Base-by-base conservation (phyloP, 2,329 filamentous ascomycete species). In the Fonsecaea monophora region DNA sequence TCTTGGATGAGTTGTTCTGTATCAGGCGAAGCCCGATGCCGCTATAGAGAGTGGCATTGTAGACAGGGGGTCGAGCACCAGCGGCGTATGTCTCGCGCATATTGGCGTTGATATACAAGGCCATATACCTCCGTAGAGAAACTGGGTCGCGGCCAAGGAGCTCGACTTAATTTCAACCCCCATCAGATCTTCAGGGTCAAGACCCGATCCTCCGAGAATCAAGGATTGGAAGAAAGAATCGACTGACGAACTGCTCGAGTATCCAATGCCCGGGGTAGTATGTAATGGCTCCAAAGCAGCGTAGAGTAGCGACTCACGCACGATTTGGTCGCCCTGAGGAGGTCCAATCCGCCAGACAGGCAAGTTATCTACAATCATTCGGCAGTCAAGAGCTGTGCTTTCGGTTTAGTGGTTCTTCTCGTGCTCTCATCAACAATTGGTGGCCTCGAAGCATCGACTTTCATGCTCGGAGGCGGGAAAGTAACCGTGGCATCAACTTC, bases 81-180 rank as follows among this genome's bases (percentile, higher is more conserved):
- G 35, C 10, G 35, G 35, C 35, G 35, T 37, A 37, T 12, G 35
- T 12, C 10, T 40, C 18, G 18, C 68, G 57, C 68, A 70, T 70
- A 7, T 59, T 69, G 30, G 21, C 35, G 18, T 37, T 55, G n/a
- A 70, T 67, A 4, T 45, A 40, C 54, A 67, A 64, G 0, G 68
- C 68, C 68, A 69, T 67, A 48, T 70, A 70, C 8, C 53, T 32
- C 3, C 66, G 60, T 70, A 70, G 32, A 70, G 35, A 34, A 25
- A 15, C 6, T 60, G 62, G 8, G 62, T 59, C 25, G 53, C 62
- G 7, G 59, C 40, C 2, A 58, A 10, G 37, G 50, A 40, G 3
- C 61, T 53, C 37, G 42, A 25, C 10, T 13, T 13, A 48, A 58
- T 58, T n/a, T 54, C 37, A 53, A 53, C 18, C 12, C 53, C 53